Conservation (phyloP, 805 yeast species). For the Isabelozyma pseudorhagii region DNA sequence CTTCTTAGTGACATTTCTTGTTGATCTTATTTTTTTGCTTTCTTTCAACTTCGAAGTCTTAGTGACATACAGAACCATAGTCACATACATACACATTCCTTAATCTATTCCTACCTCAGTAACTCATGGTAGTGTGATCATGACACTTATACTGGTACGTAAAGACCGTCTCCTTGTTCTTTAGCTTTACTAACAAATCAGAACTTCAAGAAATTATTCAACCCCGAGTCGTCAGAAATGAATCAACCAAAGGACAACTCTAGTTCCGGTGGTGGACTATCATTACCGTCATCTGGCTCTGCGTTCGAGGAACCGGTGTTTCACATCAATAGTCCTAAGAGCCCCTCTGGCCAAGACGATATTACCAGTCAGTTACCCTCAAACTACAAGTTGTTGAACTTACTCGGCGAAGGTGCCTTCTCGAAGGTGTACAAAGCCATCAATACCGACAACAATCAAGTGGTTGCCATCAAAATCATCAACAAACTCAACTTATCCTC, state of each 20-base stretch:
- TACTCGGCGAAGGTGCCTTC: constrained; percentile 85
- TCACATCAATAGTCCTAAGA: neutral
- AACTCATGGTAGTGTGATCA: neutral
- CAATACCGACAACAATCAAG: constrained; percentile 28
- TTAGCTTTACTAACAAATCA: constrained; percentile 2
- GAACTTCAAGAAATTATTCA: constrained; percentile 6
- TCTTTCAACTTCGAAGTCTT: neutral
- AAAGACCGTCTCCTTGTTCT: neutral
- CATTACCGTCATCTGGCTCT: neutral
- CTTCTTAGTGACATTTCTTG: neutral
- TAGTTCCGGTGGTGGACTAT: neutral
- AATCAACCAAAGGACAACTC: too few relatives aligned
- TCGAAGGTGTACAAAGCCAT: constrained; percentile 77
- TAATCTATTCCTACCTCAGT: neutral
- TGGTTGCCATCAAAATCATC: constrained; percentile 75
- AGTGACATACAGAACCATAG: neutral
- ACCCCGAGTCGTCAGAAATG: neutral
- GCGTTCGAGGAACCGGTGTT: neutral
- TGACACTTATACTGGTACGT: constrained; percentile 5
- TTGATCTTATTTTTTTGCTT: too few relatives aligned
- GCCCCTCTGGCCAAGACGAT: neutral
- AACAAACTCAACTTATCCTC: constrained; percentile 53
- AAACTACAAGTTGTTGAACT: constrained; percentile 25
- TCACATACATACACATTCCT: neutral
- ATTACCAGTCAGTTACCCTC: constrained; percentile 15